Evolutionary conservation across 2,329 filamentous ascomycete species (phyloP).

Genomic region (Botryosphaeria dothidea): DNA sequence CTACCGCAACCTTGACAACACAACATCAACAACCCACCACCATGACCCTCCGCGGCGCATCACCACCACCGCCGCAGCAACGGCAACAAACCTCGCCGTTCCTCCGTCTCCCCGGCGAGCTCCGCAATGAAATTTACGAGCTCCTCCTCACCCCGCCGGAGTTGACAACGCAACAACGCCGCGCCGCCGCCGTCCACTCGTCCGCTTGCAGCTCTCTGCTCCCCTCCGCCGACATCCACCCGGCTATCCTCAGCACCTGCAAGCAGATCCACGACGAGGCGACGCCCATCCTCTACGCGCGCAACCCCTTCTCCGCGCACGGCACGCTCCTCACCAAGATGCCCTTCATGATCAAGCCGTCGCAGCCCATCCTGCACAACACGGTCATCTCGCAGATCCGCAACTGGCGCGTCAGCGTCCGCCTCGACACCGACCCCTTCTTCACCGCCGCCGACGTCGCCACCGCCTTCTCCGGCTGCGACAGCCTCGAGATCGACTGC

Average conservation of each 20-base stretch:
- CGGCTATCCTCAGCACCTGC: constrained; percentile 45
- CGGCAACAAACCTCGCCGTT: constrained; percentile 24
- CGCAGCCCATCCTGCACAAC: constrained; percentile 39
- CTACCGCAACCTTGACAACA: constrained; percentile 42
- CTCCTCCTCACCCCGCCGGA: constrained; percentile 34
- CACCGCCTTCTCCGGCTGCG: constrained; percentile 47
- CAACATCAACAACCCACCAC: constrained; percentile 21
- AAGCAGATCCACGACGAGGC: constrained; percentile 44
- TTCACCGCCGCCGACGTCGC: constrained; percentile 43
- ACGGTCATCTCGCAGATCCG: constrained; percentile 38
- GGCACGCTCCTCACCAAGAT: constrained; percentile 46
- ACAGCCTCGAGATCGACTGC: constrained; percentile 52
- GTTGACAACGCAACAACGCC: constrained; percentile 25
- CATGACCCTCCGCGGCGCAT: constrained; percentile 13
- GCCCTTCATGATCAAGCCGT: constrained; percentile 42
- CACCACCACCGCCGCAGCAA: constrained; percentile 7
- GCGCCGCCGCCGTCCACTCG: constrained; percentile 26
- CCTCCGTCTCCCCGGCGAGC: constrained; percentile 58
- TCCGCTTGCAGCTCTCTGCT: constrained; percentile 19
- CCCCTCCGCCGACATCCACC: constrained; percentile 32
- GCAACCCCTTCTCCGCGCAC: constrained; percentile 54
- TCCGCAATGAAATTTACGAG: constrained; percentile 60
- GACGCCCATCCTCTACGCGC: constrained; percentile 48
- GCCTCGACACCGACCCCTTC: constrained; percentile 52
- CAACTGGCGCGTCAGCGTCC: constrained; percentile 47